Percentiles rank a stretch among this genome's conserved stretches.
Conservation (phyloP, 129 eudicot genomes). For the Scalesia atractyloides region DNA sequence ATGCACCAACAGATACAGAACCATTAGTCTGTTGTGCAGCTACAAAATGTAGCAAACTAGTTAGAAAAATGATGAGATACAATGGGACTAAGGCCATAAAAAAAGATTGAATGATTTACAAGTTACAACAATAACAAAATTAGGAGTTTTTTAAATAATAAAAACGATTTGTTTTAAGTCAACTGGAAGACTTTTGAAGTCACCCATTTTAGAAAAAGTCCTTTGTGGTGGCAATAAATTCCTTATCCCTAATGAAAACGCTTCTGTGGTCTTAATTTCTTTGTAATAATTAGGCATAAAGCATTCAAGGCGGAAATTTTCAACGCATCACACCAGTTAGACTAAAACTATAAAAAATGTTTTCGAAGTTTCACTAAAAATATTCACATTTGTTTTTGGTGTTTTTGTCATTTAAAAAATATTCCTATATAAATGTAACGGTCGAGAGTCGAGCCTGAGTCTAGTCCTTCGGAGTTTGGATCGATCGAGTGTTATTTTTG, state of each 20-base stretch:
- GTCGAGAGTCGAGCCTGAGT: no score
- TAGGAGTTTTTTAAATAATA: not conserved
- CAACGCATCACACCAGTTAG: no score
- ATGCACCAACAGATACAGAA: conserved; percentile 25
- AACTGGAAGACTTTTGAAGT: conserved; percentile 14
- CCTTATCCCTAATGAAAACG: not conserved
- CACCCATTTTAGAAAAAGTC: not conserved
- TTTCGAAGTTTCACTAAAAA: no score
- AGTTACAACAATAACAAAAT: not conserved
- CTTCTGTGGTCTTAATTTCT: not conserved
- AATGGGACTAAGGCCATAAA: conserved; percentile 18
- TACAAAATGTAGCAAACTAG: not conserved
- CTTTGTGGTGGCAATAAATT: not conserved
- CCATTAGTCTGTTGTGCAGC: conserved; percentile 33
- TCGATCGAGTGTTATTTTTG: no score
- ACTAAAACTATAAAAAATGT: no score
- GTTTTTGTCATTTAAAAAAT: no score
- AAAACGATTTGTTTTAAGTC: not conserved
- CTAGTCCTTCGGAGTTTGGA: no score
- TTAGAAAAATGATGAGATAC: conserved; percentile 2
- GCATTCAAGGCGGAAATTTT: no score
- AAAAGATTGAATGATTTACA: not conserved
- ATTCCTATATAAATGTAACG: no score
- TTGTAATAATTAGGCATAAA: no score
- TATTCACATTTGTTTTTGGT: no score